These are phyloP conservation scores for Sugiyamaella xylanicola DNA, from an alignment of 1,139 yeast genomes.

Conservation along the genomic window DNA sequence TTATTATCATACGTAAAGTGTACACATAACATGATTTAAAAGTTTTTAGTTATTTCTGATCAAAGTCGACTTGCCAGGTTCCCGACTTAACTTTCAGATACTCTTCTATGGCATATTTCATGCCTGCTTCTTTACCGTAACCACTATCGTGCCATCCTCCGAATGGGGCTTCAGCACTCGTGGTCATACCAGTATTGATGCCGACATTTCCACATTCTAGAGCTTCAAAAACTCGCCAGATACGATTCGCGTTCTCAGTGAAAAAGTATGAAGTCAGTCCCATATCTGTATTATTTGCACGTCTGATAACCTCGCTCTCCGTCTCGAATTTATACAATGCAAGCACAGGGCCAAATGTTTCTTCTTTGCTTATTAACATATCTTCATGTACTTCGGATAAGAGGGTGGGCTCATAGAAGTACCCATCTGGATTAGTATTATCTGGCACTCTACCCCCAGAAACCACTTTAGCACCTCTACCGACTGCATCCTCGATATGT, in stretches of 20 bases:
- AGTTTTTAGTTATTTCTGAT: no score
- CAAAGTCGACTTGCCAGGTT: conserved; percentile 37
- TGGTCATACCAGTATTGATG: conserved; percentile 72
- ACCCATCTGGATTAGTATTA: conserved; percentile 56
- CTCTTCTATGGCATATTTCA: conserved; percentile 71
- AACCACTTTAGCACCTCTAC: conserved; percentile 70
- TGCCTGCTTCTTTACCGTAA: conserved; percentile 72
- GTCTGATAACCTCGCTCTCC: conserved; percentile 67
- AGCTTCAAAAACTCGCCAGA: conserved; percentile 62
- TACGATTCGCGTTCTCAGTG: conserved; percentile 61
- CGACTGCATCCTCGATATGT: conserved; percentile 68
- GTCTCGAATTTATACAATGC: conserved; percentile 67
- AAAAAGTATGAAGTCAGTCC: conserved; percentile 88
- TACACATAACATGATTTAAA: no score
- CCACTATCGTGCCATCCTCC: conserved; percentile 77
- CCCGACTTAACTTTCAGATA: conserved; percentile 65
- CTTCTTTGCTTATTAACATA: conserved; percentile 70
- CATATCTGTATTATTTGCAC: conserved; percentile 72
- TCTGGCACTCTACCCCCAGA: conserved; percentile 72
- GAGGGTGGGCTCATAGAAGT: conserved; percentile 76
- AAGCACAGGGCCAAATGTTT: conserved; percentile 92
- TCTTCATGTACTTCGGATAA: conserved; percentile 67
- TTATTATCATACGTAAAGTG: no score
- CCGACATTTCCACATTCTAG: conserved; percentile 82
- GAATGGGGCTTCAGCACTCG: conserved; percentile 63